Conservation (phyloP, 1,139 yeast species). For the Suhomyces anneliseae region DNA sequence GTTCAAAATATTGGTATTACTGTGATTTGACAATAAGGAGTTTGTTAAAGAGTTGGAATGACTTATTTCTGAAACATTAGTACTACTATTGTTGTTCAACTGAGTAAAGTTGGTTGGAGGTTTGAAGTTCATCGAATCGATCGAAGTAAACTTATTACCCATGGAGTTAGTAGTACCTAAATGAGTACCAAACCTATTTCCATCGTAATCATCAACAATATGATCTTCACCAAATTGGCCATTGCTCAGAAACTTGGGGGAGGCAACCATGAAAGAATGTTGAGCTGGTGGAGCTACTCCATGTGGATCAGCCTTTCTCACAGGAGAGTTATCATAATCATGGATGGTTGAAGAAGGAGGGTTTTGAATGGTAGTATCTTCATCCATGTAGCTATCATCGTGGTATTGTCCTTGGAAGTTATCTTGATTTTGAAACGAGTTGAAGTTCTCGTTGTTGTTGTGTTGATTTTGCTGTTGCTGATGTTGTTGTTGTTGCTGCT, state of each 20-base stretch:
- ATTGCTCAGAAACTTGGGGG: slow-evolving; percentile 29
- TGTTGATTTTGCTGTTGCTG: slow-evolving; percentile 14
- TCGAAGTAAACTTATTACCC: slow-evolving; percentile 33
- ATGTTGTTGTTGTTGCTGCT: slow-evolving; percentile 16
- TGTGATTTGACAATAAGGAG: slow-evolving; percentile 27
- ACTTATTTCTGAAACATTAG: slow-evolving; percentile 40
- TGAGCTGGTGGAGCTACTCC: slow-evolving; percentile 10
- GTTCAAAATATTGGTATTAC: slow-evolving; percentile 15
- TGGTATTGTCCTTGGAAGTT: slow-evolving; percentile 11
- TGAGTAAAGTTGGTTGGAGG: slow-evolving; percentile 50
- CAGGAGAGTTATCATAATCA: slow-evolving; percentile 8
- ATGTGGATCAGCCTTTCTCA: slow-evolving; percentile 10
- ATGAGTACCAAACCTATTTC: slow-evolving; percentile 5
- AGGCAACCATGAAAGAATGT: slow-evolving; percentile 14
- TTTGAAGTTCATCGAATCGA: slow-evolving; percentile 41
- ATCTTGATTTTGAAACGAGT: slow-evolving; percentile 12
- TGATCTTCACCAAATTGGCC: slow-evolving; percentile 18
- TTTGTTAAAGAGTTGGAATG: slow-evolving; percentile 26
- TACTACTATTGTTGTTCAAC: slow-evolving; percentile 40
- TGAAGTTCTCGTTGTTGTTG: slow-evolving; percentile 14
- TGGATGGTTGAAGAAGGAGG: slow-evolving; percentile 14
- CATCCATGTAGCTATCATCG: slow-evolving; percentile 45
- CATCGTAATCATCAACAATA: slow-evolving; percentile 15
- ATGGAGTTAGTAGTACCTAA: slow-evolving; percentile 1
- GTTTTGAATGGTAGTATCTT: slow-evolving; percentile 30